Conservation (phyloP, 805 yeast genomes). For the Schizosaccharomyces lindneri region DNA sequence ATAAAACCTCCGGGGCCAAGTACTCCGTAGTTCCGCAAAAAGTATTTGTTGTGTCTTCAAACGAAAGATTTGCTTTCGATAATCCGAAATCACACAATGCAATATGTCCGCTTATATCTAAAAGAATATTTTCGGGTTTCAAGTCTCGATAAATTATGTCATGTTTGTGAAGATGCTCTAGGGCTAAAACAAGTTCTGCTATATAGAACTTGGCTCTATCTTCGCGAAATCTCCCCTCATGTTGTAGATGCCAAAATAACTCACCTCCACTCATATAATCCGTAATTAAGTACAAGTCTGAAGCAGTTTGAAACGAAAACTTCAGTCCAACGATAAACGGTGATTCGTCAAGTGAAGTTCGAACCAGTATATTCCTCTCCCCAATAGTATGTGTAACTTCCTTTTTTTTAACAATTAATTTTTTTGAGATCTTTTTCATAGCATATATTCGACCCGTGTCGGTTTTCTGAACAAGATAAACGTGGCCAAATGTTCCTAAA, state of each 20-base stretch:
- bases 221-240: conserved; percentile 82
- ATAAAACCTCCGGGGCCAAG: conserved; percentile 83
- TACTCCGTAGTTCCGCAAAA: conserved; percentile 98
- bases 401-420: conserved; percentile 84
- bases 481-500: conserved; percentile 85
- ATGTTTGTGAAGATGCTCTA: conserved; percentile 84
- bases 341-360: conserved; percentile 68
- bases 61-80: conserved; percentile 71
- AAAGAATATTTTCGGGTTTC: conserved; percentile 83
- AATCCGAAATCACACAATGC: conserved; percentile 94
- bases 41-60: conserved; percentile 74
- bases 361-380: conserved; percentile 78
- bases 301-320: conserved; percentile 86
- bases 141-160: conserved; percentile 90
- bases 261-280: conserved; percentile 98
- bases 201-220: conserved; percentile 89
- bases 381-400: conserved; percentile 97
- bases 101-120: conserved; percentile 93
- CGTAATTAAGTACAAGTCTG: conserved; percentile 76
- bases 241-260: conserved; percentile 85
- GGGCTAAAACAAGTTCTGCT: conserved; percentile 79
- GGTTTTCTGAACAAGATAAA: conserved; percentile 76
- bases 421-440: conserved; percentile 86
- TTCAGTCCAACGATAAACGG: conserved; percentile 92
- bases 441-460: conserved; percentile 86